These are phyloP conservation scores for Baorangia bicolor DNA, from an alignment of 768 basidiomycete species.

Conservation along the genomic window DNA sequence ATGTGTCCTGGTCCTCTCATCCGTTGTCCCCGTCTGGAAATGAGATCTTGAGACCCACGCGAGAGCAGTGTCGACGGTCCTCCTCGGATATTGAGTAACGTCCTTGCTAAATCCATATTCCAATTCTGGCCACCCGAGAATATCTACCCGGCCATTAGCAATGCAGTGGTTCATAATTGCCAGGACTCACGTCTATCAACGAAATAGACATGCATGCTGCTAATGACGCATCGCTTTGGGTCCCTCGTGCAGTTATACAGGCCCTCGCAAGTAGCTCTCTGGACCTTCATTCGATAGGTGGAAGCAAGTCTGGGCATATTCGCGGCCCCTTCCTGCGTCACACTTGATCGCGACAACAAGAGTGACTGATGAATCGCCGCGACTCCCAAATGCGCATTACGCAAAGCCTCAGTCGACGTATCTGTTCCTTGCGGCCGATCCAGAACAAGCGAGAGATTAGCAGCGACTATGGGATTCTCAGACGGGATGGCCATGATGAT, in stretches of 20 bases:
- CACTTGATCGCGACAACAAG: slow-evolving; percentile 36
- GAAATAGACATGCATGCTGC: slow-evolving; percentile 31
- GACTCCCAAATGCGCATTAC: slow-evolving; percentile 38
- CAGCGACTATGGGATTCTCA: slow-evolving; percentile 44
- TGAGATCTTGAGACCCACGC: slow-evolving; percentile 29
- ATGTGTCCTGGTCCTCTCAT: slow-evolving; percentile 33
- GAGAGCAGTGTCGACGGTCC: slow-evolving; percentile 39
- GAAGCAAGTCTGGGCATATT: slow-evolving; percentile 38
- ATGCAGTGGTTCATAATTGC: background rate
- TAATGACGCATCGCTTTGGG: slow-evolving; percentile 29
- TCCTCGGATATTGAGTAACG: slow-evolving; percentile 41
- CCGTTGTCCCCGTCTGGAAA: slow-evolving; percentile 22
- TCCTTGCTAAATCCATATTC: slow-evolving; percentile 40
- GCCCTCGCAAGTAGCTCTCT: slow-evolving; percentile 35
- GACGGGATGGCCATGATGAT: slow-evolving; percentile 46
- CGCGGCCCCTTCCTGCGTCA: slow-evolving; percentile 17
- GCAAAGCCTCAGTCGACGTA: slow-evolving; percentile 39
- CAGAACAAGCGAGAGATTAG: slow-evolving; percentile 42
- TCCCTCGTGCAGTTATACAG: slow-evolving; percentile 31
- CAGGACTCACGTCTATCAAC: slow-evolving; percentile 38
- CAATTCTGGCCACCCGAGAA: slow-evolving; percentile 42
- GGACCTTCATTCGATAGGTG: slow-evolving; percentile 34
- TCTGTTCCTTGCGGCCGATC: slow-evolving; percentile 38
- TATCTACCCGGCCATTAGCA: slow-evolving; percentile 35
- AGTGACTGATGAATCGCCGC: slow-evolving; percentile 45